Evolutionary conservation across 2,329 filamentous ascomycete genomes (phyloP).

Genomic region (Alternaria longipes): DNA sequence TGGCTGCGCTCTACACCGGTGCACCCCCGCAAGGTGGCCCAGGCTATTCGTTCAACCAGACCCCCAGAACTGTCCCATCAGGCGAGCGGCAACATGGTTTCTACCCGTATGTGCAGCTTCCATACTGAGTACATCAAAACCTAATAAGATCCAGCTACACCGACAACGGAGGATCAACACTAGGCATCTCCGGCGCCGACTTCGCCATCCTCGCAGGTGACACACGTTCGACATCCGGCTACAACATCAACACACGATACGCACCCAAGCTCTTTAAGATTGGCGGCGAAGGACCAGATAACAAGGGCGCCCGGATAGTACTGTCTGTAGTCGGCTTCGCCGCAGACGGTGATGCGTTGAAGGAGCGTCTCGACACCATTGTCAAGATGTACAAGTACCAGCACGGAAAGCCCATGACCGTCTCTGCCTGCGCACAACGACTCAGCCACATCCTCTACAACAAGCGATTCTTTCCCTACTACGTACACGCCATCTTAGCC

Average conservation of each 20-base stretch:
- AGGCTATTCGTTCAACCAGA: slow-evolving; percentile 69
- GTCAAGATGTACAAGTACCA: slow-evolving; percentile 99
- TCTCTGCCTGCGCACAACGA: slow-evolving; percentile 93
- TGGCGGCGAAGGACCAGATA: slow-evolving; percentile 85
- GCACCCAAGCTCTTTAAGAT: slow-evolving; percentile 97
- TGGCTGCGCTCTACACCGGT: slow-evolving; percentile 65
- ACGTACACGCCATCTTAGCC: slow-evolving; percentile 91
- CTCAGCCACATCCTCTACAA: slow-evolving; percentile 94
- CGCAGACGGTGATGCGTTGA: slow-evolving; percentile 91
- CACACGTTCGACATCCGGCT: slow-evolving; percentile 93
- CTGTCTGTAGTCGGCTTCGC: slow-evolving; percentile 96
- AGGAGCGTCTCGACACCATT: slow-evolving; percentile 90
- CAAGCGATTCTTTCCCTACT: slow-evolving; percentile 99
- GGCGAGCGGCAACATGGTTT: slow-evolving; percentile 78
- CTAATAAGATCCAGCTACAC: slow-evolving; percentile 73
- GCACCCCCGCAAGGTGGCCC: slow-evolving; percentile 62
- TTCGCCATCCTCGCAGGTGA: slow-evolving; percentile 98
- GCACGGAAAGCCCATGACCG: slow-evolving; percentile 94
- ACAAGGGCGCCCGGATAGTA: slow-evolving; percentile 85
- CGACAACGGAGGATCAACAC: slow-evolving; percentile 95
- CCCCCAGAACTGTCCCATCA: slow-evolving; percentile 57
- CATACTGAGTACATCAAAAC: slow-evolving; percentile 3
- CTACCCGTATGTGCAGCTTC: slow-evolving; percentile 75
- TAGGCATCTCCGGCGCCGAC: slow-evolving; percentile 91
- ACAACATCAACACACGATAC: slow-evolving; percentile 97